Percentiles rank a stretch among this genome's conserved stretches.
These are phyloP conservation scores for Boeremia exigua DNA, from an alignment of 2,329 filamentous ascomycete genomes.

Conservation along the genomic window DNA sequence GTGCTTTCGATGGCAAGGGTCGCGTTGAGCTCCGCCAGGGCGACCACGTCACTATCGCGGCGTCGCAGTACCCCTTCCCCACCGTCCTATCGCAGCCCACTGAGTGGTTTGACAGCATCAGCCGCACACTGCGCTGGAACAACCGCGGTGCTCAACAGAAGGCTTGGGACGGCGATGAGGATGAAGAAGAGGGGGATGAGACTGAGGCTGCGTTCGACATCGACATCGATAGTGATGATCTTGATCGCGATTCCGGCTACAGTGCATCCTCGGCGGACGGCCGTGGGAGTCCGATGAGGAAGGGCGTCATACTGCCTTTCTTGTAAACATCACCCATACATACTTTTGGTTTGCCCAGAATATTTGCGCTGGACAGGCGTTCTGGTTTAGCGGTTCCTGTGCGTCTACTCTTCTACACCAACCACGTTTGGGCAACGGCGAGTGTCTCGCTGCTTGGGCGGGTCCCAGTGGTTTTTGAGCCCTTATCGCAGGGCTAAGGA, in stretches of 20 bases:
- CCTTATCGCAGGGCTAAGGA: slow-evolving; percentile 2
- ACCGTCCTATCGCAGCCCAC: slow-evolving; percentile 88
- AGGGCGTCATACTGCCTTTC: slow-evolving; percentile 44
- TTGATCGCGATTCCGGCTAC: slow-evolving; percentile 52
- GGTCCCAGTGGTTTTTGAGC: slow-evolving; percentile 36
- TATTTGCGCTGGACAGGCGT: slow-evolving; percentile 1
- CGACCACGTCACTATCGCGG: slow-evolving; percentile 94
- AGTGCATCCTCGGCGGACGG: slow-evolving; percentile 45
- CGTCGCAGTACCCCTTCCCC: slow-evolving; percentile 95
- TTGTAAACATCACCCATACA: slow-evolving; percentile 21
- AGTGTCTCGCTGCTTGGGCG: slow-evolving; percentile 34
- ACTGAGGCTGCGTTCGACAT: slow-evolving; percentile 81
- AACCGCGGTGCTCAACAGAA: slow-evolving; percentile 91
- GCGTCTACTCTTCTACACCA: slow-evolving; percentile 10
- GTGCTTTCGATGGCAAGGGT: slow-evolving; percentile 96
- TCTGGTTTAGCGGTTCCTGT: slow-evolving; percentile 4
- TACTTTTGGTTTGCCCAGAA: not conserved
- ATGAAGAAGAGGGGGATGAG: slow-evolving; percentile 54
- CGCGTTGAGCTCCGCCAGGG: slow-evolving; percentile 91
- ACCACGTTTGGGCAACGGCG: slow-evolving; percentile 20
- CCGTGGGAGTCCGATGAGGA: slow-evolving; percentile 42
- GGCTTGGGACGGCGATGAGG: slow-evolving; percentile 66
- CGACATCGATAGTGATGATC: slow-evolving; percentile 73
- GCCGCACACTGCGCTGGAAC: slow-evolving; percentile 92
- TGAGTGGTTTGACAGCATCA: slow-evolving; percentile 97